Percentiles rank a stretch among this genome's conserved stretches.
Evolutionary conservation across 1,139 yeast species (phyloP).

Genomic region (Hyphopichia pseudoburtonii): DNA sequence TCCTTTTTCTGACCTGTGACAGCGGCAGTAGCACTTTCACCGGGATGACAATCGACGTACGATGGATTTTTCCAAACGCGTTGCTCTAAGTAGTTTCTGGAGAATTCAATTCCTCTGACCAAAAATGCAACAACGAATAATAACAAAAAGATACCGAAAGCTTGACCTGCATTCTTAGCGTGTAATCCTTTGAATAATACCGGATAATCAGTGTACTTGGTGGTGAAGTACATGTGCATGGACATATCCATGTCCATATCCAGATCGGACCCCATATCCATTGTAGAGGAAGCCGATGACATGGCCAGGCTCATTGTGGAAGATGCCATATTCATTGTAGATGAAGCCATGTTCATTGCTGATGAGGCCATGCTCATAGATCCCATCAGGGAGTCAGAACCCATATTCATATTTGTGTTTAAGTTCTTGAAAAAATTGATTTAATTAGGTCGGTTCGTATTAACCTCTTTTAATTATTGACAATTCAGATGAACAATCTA

Average conservation of each 20-base stretch:
- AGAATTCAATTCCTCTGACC: conserved; percentile 58
- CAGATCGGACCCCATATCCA: conserved; percentile 16
- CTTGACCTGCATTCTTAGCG: conserved; percentile 57
- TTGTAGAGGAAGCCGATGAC: conserved; percentile 11
- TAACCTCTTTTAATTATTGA: too few species aligned
- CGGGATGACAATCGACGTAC: conserved; percentile 18
- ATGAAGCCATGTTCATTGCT: conserved; percentile 8
- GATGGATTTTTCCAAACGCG: conserved; percentile 54
- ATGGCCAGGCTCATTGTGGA: conserved; percentile 10
- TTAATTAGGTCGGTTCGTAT: too few species aligned
- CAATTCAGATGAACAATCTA: too few species aligned
- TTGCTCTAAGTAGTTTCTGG: conserved; percentile 63
- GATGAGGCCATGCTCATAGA: not conserved
- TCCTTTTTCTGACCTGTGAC: not conserved
- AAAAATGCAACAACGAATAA: conserved; percentile 58
- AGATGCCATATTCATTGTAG: conserved; percentile 14
- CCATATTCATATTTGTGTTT: conserved; percentile 3
- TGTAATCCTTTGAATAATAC: conserved; percentile 55
- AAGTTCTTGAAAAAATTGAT: too few species aligned
- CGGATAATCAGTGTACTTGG: conserved; percentile 52
- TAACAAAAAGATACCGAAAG: conserved; percentile 69
- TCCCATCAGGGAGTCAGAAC: too few species aligned
- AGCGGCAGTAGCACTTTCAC: conserved; percentile 11
- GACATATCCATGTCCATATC: conserved; percentile 26
- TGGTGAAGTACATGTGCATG: conserved; percentile 62